Conservation (phyloP, 768 basidiomycete species). For the Panaeolus papilionaceus region DNA sequence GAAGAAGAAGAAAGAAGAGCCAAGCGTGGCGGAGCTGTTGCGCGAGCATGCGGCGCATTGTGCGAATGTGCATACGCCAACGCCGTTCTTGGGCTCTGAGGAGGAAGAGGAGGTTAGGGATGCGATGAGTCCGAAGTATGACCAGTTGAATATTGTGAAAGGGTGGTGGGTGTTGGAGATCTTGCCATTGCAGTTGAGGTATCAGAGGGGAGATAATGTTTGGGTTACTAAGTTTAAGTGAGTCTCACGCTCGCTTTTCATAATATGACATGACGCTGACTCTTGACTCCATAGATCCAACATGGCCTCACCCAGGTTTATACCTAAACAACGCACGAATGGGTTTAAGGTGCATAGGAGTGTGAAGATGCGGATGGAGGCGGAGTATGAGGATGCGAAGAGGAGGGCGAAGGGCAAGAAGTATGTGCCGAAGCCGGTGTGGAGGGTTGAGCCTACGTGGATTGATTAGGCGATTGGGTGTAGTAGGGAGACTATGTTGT, state of each 20-base stretch:
- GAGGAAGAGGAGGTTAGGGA: constrained; percentile 72
- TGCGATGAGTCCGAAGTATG: constrained; percentile 60
- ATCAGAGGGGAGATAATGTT: constrained; percentile 42
- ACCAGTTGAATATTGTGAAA: constrained; percentile 54
- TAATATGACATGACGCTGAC: neutral
- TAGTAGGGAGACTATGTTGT: too few species aligned
- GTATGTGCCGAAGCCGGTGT: constrained; percentile 36
- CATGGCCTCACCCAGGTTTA: constrained; percentile 41
- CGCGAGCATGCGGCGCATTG: constrained; percentile 12
- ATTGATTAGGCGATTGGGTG: constrained; percentile 32
- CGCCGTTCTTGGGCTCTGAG: constrained; percentile 43
- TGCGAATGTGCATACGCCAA: neutral
- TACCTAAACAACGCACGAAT: constrained; percentile 45
- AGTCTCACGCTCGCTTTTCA: constrained; percentile 20
- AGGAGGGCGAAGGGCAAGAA: constrained; percentile 34
- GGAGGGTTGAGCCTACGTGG: constrained; percentile 41
- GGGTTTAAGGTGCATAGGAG: constrained; percentile 57
- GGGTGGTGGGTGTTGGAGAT: constrained; percentile 77
- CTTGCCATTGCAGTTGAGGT: constrained; percentile 48
- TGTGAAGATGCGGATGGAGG: constrained; percentile 61
- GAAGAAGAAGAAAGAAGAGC: constrained; percentile 25
- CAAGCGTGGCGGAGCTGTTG: constrained; percentile 23
- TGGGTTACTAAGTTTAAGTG: constrained; percentile 44
- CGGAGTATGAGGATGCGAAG: constrained; percentile 43
- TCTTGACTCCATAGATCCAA: constrained; percentile 37